Percentiles rank a stretch among this genome's conserved stretches.
Evolutionary conservation across 495 filamentous ascomycete species (phyloP).

Genomic region (Penicilliopsis zonata): DNA sequence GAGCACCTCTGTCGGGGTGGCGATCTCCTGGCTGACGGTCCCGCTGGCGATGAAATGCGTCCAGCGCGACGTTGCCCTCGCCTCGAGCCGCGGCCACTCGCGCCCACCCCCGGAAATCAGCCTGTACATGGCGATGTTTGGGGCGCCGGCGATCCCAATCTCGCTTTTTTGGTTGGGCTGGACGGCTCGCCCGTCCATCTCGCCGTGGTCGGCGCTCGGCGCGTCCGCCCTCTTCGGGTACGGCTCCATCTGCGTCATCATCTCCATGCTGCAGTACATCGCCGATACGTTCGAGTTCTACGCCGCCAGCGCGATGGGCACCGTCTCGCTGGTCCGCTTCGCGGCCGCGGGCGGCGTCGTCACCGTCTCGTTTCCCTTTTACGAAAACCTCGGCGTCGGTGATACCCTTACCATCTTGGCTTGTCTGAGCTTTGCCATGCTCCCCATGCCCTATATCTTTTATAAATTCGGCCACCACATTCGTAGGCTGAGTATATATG

Average conservation of each 20-base stretch:
- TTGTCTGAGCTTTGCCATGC: constrained; percentile 25
- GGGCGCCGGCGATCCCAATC: constrained; percentile 39
- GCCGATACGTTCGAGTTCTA: constrained; percentile 34
- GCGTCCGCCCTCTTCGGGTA: constrained; percentile 38
- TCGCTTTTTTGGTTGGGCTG: constrained; percentile 53
- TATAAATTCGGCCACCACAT: constrained; percentile 31
- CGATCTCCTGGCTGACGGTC: constrained; percentile 24
- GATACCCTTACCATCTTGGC: constrained; percentile 41
- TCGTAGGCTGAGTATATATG: constrained; percentile 16
- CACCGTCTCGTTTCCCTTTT: constrained; percentile 30
- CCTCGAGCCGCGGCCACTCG: constrained; percentile 1
- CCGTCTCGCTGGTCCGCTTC: constrained; percentile 35
- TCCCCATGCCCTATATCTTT: constrained; percentile 38
- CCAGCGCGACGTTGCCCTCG: constrained; percentile 6
- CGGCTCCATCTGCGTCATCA: constrained; percentile 34
- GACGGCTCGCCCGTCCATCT: constrained; percentile 12
- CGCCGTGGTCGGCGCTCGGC: constrained; percentile 33
- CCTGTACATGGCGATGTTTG: constrained; percentile 41
- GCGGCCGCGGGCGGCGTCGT: constrained; percentile 33
- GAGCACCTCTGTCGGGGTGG: constrained; percentile 40
- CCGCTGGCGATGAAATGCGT: constrained; percentile 24
- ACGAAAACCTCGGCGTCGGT: constrained; percentile 34
- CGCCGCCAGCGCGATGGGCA: constrained; percentile 27
- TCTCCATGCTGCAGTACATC: constrained; percentile 36
- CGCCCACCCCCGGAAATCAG: constrained; percentile 43